Base-by-base conservation (phyloP, 495 filamentous ascomycete genomes). In the Aspergillus asperescens region DNA sequence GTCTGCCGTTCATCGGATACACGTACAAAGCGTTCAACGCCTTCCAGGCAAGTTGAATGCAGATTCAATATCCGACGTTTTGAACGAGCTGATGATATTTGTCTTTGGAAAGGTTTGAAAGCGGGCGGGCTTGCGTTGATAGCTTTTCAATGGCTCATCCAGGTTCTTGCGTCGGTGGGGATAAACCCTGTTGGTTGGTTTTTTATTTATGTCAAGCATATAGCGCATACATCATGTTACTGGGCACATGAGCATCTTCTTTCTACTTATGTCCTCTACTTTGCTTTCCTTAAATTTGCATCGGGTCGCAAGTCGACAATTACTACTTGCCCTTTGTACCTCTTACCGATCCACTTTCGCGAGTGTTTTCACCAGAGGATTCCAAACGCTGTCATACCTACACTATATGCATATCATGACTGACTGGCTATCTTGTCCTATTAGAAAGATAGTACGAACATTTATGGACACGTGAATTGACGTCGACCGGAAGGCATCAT, bases 21-120 rank as follows among this genome's bases (percentile, higher is more conserved):
- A 98, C 93, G 16, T 98, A 95, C 77, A 97, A 96, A 77, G 86
- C 93, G 51, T 98, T 98, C 70, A 92, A 96, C 73, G 88, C 86
- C 57, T 85, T 85, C 68, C 70, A 80, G 52, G 72, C 49, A 40
- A 74, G 55, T 22, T 76, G 54, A 62, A 34, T 20, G 45, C 53
- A 42, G 19, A 56, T 28, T 39, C 16, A 52, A 34, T 46, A 19
- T 49, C 22, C 28, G 50, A 55, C 24, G 50, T 57, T 50, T 46
- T 47, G 44, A 49, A 37, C 54, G 50, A 55, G 44, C 50, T 51
- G 46, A 57, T 43, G 32, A 53, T 58, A 40, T 55, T 57, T 41
- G 28, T 48, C 41, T 29, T 48, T 57, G 58, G 54, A 56, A 53
- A 58, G 60, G 47, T 35, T 50, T 47, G 60, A 62, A 60, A 58